phyloP scores from a whole-genome alignment of 139 green algal genomes.

The Gonium pectorale region DNA sequence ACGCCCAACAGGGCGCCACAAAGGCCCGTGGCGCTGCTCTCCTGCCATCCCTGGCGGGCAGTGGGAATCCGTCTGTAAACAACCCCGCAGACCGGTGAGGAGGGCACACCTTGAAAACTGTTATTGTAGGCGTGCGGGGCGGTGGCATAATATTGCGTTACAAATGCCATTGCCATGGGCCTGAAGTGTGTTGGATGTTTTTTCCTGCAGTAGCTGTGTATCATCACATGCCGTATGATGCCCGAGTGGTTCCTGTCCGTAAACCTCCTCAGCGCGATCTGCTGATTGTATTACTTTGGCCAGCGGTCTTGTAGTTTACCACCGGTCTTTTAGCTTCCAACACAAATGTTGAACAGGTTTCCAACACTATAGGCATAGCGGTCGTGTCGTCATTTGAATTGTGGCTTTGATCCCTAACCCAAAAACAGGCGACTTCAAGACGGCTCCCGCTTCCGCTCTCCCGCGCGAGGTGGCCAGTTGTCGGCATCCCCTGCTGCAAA shows the following conservation, averaged over 20 bases:
- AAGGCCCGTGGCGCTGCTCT: slow-evolving; percentile 18
- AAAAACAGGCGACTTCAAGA: slow-evolving; percentile 4
- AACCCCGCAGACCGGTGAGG: background rate
- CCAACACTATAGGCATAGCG: too few species aligned
- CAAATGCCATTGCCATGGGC: background rate
- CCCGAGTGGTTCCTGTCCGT: too few species aligned
- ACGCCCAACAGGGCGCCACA: background rate
- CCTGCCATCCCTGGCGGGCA: slow-evolving; percentile 14
- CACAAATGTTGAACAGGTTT: background rate
- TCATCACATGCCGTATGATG: background rate
- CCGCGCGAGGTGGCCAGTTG: background rate
- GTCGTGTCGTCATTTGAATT: background rate
- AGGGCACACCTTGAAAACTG: too few species aligned
- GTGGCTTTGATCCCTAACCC: background rate
- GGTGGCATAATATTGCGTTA: background rate
- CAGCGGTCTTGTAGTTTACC: background rate
- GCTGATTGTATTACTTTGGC: background rate
- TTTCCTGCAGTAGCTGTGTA: background rate
- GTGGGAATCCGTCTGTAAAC: background rate
- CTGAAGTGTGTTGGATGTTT: background rate
- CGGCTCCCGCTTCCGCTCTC: slow-evolving; percentile 8
- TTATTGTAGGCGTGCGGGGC: too few species aligned
- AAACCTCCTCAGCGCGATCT: too few species aligned
- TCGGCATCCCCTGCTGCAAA: background rate
- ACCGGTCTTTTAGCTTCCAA: background rate